Evolutionary conservation across 352 stramenopile species (phyloP), one percentile per base, ranked within the genome.

Genomic region (Globisporangium yorkense): DNA sequence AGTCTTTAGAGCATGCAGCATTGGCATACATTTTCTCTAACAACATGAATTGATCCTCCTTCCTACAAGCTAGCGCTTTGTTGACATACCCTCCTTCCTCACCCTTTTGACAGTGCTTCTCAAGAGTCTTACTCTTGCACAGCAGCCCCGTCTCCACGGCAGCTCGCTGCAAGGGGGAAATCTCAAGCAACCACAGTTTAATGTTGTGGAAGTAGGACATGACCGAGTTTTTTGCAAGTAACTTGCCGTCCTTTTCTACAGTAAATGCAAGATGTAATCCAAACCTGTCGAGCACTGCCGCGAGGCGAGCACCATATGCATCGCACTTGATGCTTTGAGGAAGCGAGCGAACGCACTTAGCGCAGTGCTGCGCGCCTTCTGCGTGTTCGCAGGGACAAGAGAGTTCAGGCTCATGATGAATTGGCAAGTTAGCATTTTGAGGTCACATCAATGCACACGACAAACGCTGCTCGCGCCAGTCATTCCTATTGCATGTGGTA

Each of bases 261-360:
- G 40, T 41, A 20, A 55, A 55, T 35, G 50, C 55, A 29, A 24
- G 21, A 24, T 24, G 21, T 24, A 24, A 24, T 24, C 21, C 21
- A 24, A 24, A 24, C 21, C 21, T 59, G 37, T 59, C 54, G 15
- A 59, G 56, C 21, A 59, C 41, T 6, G 54, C 24, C 31, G 20
- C 10, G 20, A 59, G 55, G 31, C 54, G 27, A 16, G 35, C 9
- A 5, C 37, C 37, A 2, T 3, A 27, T 13, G 31, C 20, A 15
- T 59, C 54, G 37, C 41, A 2, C 24, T 27, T 1, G 24, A 27
- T 27, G 24, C 24, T 27, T 27, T 27, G 4, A 46, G 41, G 41
- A 46, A 46, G 18, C 41, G 41, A 18, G 6, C 18, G 2, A 46
- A 46, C 41, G 41, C 41, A 8, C 18, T 46, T 2, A 46, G 13